phyloP scores from a whole-genome alignment of 495 filamentous ascomycete genomes.

The Diplogelasinospora grovesii region DNA sequence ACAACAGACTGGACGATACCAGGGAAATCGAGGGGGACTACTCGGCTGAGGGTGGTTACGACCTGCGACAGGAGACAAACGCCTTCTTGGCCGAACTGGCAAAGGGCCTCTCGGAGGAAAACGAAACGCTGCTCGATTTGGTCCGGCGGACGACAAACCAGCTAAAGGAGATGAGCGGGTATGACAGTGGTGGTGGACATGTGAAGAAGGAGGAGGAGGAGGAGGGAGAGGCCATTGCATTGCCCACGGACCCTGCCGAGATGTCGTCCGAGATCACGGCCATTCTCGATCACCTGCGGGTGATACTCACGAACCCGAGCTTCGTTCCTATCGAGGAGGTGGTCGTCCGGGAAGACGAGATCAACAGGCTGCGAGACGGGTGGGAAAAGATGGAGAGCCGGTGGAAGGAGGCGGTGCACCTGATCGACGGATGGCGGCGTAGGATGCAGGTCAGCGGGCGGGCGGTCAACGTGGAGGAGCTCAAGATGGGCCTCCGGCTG shows the following conservation, averaged over 20 bases:
- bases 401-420: constrained; percentile 79
- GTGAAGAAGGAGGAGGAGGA: constrained; percentile 13
- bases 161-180: constrained; percentile 72
- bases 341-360: constrained; percentile 83
- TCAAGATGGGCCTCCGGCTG: constrained; percentile 67
- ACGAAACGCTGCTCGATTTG: constrained; percentile 72
- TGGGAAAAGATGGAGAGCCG: constrained; percentile 88
- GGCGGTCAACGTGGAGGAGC: constrained; percentile 74
- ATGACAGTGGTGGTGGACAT: constrained; percentile 30
- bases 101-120: constrained; percentile 86
- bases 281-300: constrained; percentile 72
- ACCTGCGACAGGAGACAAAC: constrained; percentile 77
- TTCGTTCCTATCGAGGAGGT: constrained; percentile 96
- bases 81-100: constrained; percentile 86
- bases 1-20: constrained; percentile 15
- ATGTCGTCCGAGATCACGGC: constrained; percentile 64
- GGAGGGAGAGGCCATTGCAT: constrained; percentile 35
- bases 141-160: constrained; percentile 63
- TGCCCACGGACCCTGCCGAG: constrained; percentile 61
- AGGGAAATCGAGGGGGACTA: constrained; percentile 36
- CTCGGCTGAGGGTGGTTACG: constrained; percentile 57
- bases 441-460: constrained; percentile 72
- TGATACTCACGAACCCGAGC: constrained; percentile 83
- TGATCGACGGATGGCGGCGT: constrained; percentile 92
- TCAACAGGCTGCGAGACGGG: constrained; percentile 67